A percentile compares a stretch with the other conserved stretches of the same genome.
Conservation (phyloP, 441 rosid species). For the Populus hybrid region DNA sequence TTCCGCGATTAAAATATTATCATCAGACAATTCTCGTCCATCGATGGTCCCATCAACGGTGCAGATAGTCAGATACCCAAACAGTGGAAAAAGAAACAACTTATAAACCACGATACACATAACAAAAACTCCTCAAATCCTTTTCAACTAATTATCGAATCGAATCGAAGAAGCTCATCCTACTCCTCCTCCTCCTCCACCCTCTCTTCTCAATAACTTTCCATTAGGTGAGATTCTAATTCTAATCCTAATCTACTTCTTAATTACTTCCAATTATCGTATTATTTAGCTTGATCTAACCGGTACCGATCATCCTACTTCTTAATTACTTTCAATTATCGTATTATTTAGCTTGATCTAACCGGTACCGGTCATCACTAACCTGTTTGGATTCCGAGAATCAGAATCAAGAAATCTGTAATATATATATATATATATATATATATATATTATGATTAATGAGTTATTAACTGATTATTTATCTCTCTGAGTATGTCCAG, state of each 20-base stretch:
- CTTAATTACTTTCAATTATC: neutral
- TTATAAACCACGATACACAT: too few species aligned
- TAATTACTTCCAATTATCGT: neutral
- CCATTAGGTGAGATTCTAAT: conserved; percentile 1
- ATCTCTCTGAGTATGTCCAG: neutral
- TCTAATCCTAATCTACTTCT: neutral
- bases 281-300: neutral
- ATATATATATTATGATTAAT: neutral
- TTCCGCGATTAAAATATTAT: too few species aligned
- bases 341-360: neutral
- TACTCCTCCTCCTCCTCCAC: neutral
- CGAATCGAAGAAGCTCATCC: neutral
- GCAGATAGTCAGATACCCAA: neutral
- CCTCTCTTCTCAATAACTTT: neutral
- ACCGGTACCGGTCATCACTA: neutral
- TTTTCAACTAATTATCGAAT: neutral
- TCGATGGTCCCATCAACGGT: too few species aligned
- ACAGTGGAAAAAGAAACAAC: neutral
- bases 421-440: neutral
- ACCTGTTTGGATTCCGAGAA: conserved; percentile 9
- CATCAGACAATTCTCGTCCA: too few species aligned
- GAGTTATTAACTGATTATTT: neutral
- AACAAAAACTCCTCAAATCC: too few species aligned
- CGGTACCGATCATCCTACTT: neutral
- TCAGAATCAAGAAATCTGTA: neutral